Base-by-base conservation (phyloP, 2,329 filamentous ascomycete genomes). In the Colletotrichum shisoi region DNA sequence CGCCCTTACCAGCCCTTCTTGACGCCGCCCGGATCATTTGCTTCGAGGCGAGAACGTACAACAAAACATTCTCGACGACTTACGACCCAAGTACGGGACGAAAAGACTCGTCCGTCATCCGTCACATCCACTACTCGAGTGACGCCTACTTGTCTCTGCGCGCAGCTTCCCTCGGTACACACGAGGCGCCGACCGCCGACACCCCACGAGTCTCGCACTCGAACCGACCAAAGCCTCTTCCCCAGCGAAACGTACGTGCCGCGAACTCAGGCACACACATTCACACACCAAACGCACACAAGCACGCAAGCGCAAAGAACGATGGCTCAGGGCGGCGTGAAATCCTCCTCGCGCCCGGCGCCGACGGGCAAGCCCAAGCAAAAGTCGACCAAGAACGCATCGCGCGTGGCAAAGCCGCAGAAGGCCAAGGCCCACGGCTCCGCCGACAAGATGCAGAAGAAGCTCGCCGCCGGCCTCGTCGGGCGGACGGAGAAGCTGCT, bases 261-360 rank as follows among this genome's bases (percentile, higher is more conserved):
- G 31, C 8, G 3, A 57, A 40, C 3, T 19, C 42, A 17, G 4
- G n/a, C n/a, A 51, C 2, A 58, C 19, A 19, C 17, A 37, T 5
- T 11, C 34, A 39, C n/a, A 3, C 8, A 13, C 17, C 27, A 7
- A 39, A 21, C 6, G 6, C 40, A 17, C 2, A 34, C n/a, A 59
- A 1, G 51, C 19, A 19, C 24, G 19, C 6, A n/a, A 12, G 24
- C n/a, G 1, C 13, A 9, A 12, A 39, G 4, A 3, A 66, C 42
- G 39, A 87, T 88, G 85, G 84, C 81, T 2, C 85, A 88, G 77
- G 85, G 85, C 71, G 74, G 79, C 6, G 72, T 84, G 54, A 87
- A 87, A 72, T 83, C 82, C 67, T 75, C 79, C 40, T 75, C 79
- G 45, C 77, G 80, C 65, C 75, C 80, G 21, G 72, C 79, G 45